Base-by-base conservation (phyloP, 441 rosid genomes). In the Croton laevigatus region DNA sequence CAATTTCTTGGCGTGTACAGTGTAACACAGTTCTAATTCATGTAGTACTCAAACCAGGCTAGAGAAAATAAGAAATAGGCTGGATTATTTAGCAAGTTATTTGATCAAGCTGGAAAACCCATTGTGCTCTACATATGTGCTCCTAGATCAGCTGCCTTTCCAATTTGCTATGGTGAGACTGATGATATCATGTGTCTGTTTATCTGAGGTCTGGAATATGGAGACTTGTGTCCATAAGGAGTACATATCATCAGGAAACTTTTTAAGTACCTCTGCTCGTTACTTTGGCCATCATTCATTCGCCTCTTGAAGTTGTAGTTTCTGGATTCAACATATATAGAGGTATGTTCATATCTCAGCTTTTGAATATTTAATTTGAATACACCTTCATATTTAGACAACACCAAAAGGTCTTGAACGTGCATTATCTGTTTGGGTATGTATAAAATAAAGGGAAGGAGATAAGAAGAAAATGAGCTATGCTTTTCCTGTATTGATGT, bases 311-410 rank as follows among this genome's bases (percentile, higher is more conserved):
- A 6, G 27, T 59, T 66, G 67, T 51, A 70, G 75, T 19, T 76
- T 59, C 64, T 69, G 72, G 76, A 69, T 67, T 71, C 73, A 66
- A 78, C 65, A 22, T 59, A 70, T 74, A 32, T 62, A 72, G 79
- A 78, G 91, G 89, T 87, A 82, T 66, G 64, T 63, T 12, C 19
- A 14, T 52, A n/a, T n/a, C 20, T 53, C 58, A 17, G 76, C 66
- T 66, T 66, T 11, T 23, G 20, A 9, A 16, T 20, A 11, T 45
- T 71, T 20, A 23, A 42, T 5, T 53, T 38, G 10, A 8, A 16
- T 62, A 55, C 13, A n/a, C 36, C 13, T 55, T 71, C n/a, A 27
- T 13, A 54, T 63, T 55, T n/a, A 58, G 27, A 62, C 36, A 42
- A 48, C 23, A 8, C 34, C 16, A 38, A 22, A 32, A 16, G 16